These are phyloP conservation scores for Lasiodiplodia sp. DNA, from an alignment of 2,329 filamentous ascomycete species.

Conservation along the genomic window DNA sequence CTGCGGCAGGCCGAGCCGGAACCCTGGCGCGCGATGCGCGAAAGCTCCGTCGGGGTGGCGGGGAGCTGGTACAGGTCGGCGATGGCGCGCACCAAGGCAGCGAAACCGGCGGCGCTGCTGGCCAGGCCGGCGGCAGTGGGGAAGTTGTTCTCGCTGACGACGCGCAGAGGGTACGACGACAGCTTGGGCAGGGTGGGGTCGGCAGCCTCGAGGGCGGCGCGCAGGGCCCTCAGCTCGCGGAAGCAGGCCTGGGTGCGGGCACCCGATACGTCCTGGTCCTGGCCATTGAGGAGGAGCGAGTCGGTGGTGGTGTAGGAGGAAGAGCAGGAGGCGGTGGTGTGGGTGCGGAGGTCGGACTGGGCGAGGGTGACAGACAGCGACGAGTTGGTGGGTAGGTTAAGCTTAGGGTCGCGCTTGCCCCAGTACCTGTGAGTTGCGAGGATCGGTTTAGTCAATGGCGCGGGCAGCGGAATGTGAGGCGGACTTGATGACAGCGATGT, in stretches of 20 bases:
- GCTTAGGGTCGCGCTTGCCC: slow-evolving; percentile 92
- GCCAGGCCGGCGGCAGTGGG: slow-evolving; percentile 91
- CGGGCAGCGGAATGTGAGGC: slow-evolving; percentile 35
- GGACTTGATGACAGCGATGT: slow-evolving; percentile 97
- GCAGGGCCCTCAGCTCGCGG: slow-evolving; percentile 79
- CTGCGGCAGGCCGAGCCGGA: slow-evolving; percentile 94
- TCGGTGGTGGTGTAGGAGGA: slow-evolving; percentile 67
- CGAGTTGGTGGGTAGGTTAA: slow-evolving; percentile 97
- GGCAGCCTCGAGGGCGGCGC: slow-evolving; percentile 74
- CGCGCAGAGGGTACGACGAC: slow-evolving; percentile 76
- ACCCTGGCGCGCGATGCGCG: slow-evolving; percentile 88
- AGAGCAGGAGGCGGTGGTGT: slow-evolving; percentile 94
- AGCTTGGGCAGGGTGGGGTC: slow-evolving; percentile 83
- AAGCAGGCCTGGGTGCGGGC: slow-evolving; percentile 95
- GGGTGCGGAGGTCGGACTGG: slow-evolving; percentile 89
- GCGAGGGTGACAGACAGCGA: slow-evolving; percentile 97
- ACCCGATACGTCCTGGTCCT: slow-evolving; percentile 82
- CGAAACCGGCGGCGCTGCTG: slow-evolving; percentile 70
- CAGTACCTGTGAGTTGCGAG: slow-evolving; percentile 70
- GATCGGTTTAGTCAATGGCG: slow-evolving; percentile 26
- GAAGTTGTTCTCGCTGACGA: slow-evolving; percentile 99
- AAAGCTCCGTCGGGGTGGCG: slow-evolving; percentile 81
- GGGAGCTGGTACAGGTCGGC: slow-evolving; percentile 90
- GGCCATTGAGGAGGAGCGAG: slow-evolving; percentile 87
- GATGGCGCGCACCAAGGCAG: slow-evolving; percentile 78